Evolutionary conservation across 2,329 filamentous ascomycete genomes (phyloP).

Genomic region (Phaeosphaeria sp.): DNA sequence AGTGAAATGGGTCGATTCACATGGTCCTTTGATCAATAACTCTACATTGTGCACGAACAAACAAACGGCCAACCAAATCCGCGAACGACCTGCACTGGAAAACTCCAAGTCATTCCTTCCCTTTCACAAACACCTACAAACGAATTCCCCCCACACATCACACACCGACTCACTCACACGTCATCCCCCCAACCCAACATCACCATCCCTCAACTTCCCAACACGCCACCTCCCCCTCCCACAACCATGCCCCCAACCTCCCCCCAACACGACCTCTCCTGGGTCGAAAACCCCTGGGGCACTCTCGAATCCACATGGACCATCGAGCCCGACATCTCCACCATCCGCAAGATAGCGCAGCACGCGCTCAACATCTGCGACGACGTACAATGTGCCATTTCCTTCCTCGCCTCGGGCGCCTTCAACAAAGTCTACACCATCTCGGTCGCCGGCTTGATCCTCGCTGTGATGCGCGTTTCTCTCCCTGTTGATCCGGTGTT

Average conservation of each 20-base stretch:
- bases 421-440: constrained; percentile 23
- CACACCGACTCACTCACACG: too few relatives aligned
- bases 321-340: constrained; percentile 8
- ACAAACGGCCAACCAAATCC: too few relatives aligned
- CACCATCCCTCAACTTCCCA: neutral
- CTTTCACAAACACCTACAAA: too few relatives aligned
- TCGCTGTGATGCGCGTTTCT: constrained; percentile 19
- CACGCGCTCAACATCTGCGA: constrained; percentile 1
- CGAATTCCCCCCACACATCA: too few relatives aligned
- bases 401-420: constrained; percentile 13
- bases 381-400: constrained; percentile 1
- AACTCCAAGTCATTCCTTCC: too few relatives aligned
- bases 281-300: neutral
- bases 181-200: neutral
- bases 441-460: too few relatives aligned
- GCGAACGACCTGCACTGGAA: too few relatives aligned
- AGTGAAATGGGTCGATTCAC: too few relatives aligned
- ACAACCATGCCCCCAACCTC: neutral
- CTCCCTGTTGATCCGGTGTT: constrained; percentile 25
- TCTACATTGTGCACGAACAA: too few relatives aligned
- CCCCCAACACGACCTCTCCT: neutral
- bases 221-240: neutral
- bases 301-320: constrained; percentile 8
- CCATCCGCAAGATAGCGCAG: constrained; percentile 3
- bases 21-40: too few relatives aligned